phyloP scores from a whole-genome alignment of 345 rosid genomes.

The Clausena lansium region DNA sequence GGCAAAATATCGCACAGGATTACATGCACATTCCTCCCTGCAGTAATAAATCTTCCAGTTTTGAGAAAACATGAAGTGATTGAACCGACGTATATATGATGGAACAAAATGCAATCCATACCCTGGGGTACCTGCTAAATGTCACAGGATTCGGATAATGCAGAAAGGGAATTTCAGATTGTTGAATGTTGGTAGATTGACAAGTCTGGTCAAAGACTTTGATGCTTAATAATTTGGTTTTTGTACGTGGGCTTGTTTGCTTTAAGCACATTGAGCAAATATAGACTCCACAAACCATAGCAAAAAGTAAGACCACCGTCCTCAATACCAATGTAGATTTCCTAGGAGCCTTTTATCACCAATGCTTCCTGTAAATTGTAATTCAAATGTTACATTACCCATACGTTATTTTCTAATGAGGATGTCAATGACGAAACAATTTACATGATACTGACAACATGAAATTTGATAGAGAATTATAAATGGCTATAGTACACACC shows the following conservation, averaged over 20 bases:
- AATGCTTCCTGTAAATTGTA: conserved; percentile 31
- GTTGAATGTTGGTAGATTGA: conserved; percentile 20
- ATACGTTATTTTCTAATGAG: not conserved
- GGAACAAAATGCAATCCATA: not conserved
- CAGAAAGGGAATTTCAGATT: conserved; percentile 25
- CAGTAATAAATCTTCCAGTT: not conserved
- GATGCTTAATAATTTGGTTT: conserved; percentile 18
- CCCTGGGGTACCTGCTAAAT: conserved; percentile 25
- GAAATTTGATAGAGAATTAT: no score
- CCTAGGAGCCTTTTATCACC: conserved; percentile 31
- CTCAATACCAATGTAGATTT: conserved; percentile 30
- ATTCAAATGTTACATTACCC: not conserved
- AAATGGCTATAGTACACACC: not conserved
- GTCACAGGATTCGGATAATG: conserved; percentile 37
- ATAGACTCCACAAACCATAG: conserved; percentile 37
- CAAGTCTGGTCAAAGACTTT: conserved; percentile 19
- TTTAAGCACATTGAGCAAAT: conserved; percentile 35
- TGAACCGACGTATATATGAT: not conserved
- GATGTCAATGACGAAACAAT: not conserved
- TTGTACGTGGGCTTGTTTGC: conserved; percentile 22
- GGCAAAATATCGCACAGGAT: conserved; percentile 36
- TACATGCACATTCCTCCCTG: conserved; percentile 40
- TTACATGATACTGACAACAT: no score
- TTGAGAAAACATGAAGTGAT: not conserved
- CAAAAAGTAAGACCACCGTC: conserved; percentile 32